These are phyloP conservation scores for Trametes meyenii DNA, from an alignment of 768 basidiomycete genomes.

Conservation along the genomic window DNA sequence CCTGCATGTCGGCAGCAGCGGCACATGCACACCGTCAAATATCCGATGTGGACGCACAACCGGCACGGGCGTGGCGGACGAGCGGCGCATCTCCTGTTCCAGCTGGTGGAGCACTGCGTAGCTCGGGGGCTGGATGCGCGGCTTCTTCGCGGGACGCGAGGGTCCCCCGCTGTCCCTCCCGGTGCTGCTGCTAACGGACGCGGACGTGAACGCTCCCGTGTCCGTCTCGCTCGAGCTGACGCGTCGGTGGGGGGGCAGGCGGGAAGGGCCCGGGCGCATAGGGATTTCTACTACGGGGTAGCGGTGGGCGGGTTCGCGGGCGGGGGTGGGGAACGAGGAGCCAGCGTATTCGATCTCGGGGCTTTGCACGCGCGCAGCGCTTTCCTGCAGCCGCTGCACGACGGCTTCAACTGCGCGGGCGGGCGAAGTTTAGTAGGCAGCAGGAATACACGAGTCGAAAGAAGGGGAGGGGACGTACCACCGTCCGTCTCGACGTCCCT, in stretches of 20 bases:
- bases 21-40: constrained; percentile 1
- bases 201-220: background rate
- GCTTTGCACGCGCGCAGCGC: background rate
- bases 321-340: background rate
- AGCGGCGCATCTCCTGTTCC: constrained; percentile 4
- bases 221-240: background rate
- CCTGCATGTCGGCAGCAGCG: background rate
- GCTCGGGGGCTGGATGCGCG: constrained; percentile 10
- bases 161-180: background rate
- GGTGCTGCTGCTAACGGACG: background rate
- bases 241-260: background rate
- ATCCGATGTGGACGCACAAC: background rate
- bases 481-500: constrained; percentile 26
- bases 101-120: constrained; percentile 13
- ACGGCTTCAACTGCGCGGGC: constrained; percentile 1
- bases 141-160: background rate
- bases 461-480: constrained; percentile 21
- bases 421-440: too few species aligned
- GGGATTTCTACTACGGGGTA: constrained; percentile 1
- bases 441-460: background rate
- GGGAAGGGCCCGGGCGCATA: background rate
- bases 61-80: constrained; percentile 4
- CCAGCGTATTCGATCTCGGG: constrained; percentile 11
- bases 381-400: constrained; percentile 9
- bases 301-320: background rate